phyloP scores from a whole-genome alignment of 78 protist species.

The Dictyostelium firmibasis region DNA sequence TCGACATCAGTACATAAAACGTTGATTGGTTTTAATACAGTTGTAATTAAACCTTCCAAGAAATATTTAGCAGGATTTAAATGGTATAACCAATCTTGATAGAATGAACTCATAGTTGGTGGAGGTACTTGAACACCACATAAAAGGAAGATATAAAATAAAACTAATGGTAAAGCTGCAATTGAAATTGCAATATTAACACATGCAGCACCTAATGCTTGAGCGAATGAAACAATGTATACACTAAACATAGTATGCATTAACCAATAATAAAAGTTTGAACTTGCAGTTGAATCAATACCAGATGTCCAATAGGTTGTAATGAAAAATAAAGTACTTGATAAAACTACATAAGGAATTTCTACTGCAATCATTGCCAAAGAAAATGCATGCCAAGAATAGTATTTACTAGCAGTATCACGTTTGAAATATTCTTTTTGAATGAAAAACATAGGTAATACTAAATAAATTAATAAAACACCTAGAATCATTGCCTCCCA shows the following conservation, averaged over 20 bases:
- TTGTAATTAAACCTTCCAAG: constrained; percentile 72
- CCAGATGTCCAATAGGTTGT: constrained; percentile 61
- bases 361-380: constrained; percentile 57
- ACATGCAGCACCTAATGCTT: constrained; percentile 60
- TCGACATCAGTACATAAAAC: constrained; percentile 14
- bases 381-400: constrained; percentile 55
- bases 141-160: constrained; percentile 42
- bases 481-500: constrained; percentile 50
- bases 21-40: background rate
- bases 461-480: constrained; percentile 39
- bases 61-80: constrained; percentile 48
- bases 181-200: constrained; percentile 37
- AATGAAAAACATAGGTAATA: constrained; percentile 57
- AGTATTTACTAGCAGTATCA: constrained; percentile 58
- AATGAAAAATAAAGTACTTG: constrained; percentile 52
- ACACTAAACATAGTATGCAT: constrained; percentile 14
- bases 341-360: constrained; percentile 36
- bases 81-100: constrained; percentile 49
- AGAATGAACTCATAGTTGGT: constrained; percentile 18
- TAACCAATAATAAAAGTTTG: constrained; percentile 67
- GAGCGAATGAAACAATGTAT: constrained; percentile 58
- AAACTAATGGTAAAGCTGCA: constrained; percentile 29
- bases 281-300: background rate
- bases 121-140: constrained; percentile 69
- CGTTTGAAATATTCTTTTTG: constrained; percentile 69